A percentile compares a stretch with the other conserved stretches of the same genome.
Conservation (phyloP, 345 rosid species). For the Pistacia integerrima region DNA sequence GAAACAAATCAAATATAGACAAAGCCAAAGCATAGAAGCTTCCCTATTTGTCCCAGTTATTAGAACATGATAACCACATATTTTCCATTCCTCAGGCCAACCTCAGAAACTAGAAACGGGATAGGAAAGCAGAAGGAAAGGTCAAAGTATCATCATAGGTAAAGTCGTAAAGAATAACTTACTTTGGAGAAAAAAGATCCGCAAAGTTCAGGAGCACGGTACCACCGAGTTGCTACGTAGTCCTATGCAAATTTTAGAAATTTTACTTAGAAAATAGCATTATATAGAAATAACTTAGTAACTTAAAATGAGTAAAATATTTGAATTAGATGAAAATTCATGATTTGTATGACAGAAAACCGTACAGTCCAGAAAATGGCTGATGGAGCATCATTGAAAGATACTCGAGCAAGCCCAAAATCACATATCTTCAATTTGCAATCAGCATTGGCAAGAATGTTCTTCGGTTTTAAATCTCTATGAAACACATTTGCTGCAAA, state of each 20-base stretch:
- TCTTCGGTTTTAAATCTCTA: constrained; percentile 96
- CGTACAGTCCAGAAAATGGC: constrained; percentile 98
- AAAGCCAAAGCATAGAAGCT: not conserved
- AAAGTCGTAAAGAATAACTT: constrained; percentile 26
- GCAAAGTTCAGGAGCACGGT: constrained; percentile 99
- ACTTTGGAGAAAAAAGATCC: constrained; percentile 99
- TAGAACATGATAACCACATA: not conserved
- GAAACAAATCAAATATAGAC: not conserved
- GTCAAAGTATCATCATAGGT: constrained; percentile 1
- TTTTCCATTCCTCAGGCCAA: constrained; percentile 4
- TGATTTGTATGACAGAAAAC: constrained; percentile 27
- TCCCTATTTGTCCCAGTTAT: not conserved
- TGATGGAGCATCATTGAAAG: constrained; percentile 96
- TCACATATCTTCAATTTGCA: constrained; percentile 98
- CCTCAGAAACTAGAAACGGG: constrained; percentile 9
- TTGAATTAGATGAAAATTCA: constrained; percentile 4
- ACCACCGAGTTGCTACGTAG: constrained; percentile 99
- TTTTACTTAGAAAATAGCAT: constrained; percentile 13
- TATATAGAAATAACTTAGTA: constrained; percentile 11
- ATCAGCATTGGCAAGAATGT: constrained; percentile 98
- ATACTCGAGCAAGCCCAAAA: constrained; percentile 97
- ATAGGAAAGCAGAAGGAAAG: constrained; percentile 10
- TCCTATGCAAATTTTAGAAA: constrained; percentile 52
- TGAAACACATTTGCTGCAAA: constrained; percentile 92
- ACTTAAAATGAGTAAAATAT: not conserved